Conservation (phyloP, 208 protist species). For the Trypanosoma cruzi region DNA sequence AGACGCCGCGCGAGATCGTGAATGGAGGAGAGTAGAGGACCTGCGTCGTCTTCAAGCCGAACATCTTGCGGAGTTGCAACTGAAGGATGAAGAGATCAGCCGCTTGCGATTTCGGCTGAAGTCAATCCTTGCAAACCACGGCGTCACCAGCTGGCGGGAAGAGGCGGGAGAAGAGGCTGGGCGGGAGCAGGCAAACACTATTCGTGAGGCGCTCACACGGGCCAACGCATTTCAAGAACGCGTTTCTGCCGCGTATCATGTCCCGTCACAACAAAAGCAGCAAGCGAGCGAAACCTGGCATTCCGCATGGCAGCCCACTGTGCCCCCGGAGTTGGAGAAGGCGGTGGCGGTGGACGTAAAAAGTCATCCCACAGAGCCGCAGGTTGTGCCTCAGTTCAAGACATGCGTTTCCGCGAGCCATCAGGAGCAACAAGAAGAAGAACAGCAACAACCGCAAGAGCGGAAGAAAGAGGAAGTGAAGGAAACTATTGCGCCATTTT, state of each 20-base stretch:
- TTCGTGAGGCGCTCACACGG: not conserved
- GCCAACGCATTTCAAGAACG: conserved; percentile 10
- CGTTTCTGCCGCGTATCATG: not conserved
- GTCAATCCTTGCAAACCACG: conserved; percentile 8
- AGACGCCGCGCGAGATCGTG: conserved; percentile 65
- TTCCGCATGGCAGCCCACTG: conserved; percentile 15
- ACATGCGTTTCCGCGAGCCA: not conserved
- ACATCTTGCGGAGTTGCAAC: conserved; percentile 68
- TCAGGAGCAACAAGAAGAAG: conserved; percentile 4
- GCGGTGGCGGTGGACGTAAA: not conserved
- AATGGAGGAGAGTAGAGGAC: conserved; percentile 68
- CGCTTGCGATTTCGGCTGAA: conserved; percentile 72
- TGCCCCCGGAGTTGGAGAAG: not conserved
- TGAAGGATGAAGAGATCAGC: conserved; percentile 80
- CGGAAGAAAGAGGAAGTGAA: not conserved
- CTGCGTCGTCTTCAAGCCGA: conserved; percentile 71
- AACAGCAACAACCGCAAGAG: not conserved
- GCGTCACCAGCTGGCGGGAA: not conserved
- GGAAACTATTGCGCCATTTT: not conserved
- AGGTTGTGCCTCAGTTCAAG: not conserved
- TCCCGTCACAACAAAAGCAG: not conserved
- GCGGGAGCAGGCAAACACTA: not conserved
- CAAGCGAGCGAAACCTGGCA: conserved; percentile 16
- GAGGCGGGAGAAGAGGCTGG: not conserved
- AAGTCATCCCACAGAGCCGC: not conserved